Evolutionary conservation across 2,329 filamentous ascomycete species (phyloP).

Genomic region (Penicillium thymicola): DNA sequence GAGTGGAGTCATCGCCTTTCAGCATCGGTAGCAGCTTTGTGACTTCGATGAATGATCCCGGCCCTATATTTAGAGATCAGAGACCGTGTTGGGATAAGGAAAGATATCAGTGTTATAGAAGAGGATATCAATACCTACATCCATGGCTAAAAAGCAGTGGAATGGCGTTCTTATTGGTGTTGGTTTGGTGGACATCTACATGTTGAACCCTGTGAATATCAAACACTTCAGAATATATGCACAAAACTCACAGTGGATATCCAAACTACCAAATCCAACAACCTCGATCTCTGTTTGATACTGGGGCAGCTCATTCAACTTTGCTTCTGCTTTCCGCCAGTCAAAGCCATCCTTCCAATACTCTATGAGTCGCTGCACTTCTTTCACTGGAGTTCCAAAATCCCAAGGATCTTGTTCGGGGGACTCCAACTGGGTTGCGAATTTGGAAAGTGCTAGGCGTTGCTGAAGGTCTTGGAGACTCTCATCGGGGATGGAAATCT

Average conservation of each 20-base stretch:
- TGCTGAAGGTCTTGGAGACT: slow-evolving; percentile 18
- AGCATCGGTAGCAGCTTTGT: slow-evolving; percentile 46
- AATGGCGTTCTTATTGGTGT: slow-evolving; percentile 52
- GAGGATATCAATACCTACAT: slow-evolving; percentile 41
- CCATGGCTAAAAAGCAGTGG: slow-evolving; percentile 68
- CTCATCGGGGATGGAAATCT: slow-evolving; percentile 14
- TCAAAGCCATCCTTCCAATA: slow-evolving; percentile 59
- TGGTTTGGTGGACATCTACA: slow-evolving; percentile 55
- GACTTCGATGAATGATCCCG: slow-evolving; percentile 64
- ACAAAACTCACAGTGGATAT: slow-evolving; percentile 54
- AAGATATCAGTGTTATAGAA: not conserved
- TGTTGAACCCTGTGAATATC: not conserved
- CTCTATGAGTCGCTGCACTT: slow-evolving; percentile 49
- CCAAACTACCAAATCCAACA: slow-evolving; percentile 56
- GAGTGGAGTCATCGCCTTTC: slow-evolving; percentile 31
- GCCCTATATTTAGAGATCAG: slow-evolving; percentile 38
- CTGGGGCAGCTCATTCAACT: slow-evolving; percentile 60
- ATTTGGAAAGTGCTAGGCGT: slow-evolving; percentile 17
- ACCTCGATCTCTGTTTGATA: slow-evolving; percentile 55
- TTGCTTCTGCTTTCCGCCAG: slow-evolving; percentile 60
- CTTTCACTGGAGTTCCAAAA: slow-evolving; percentile 17
- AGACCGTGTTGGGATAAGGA: not conserved
- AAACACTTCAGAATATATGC: not conserved
- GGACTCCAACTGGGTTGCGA: slow-evolving; percentile 19
- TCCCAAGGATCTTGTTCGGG: slow-evolving; percentile 18